Percentiles rank a stretch among this genome's conserved stretches.
Evolutionary conservation across 2,329 filamentous ascomycete species (phyloP).

Genomic region (Sarocladium oryzae): DNA sequence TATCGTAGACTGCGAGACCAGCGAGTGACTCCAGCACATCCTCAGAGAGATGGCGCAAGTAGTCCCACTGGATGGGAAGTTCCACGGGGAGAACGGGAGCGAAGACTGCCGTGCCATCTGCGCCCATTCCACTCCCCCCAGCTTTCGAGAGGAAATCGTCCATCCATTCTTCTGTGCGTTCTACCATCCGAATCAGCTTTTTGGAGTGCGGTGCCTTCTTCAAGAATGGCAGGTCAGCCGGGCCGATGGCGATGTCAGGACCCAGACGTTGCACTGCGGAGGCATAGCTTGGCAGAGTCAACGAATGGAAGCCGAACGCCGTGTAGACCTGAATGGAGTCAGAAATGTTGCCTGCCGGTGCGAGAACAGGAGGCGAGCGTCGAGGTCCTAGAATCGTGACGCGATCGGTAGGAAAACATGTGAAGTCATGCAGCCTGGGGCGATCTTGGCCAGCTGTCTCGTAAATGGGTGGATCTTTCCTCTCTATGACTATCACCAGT

Average conservation of each 20-base stretch:
- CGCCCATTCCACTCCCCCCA: slow-evolving; percentile 19
- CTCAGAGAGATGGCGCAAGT: slow-evolving; percentile 64
- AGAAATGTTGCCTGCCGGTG: slow-evolving; percentile 65
- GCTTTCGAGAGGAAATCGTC: slow-evolving; percentile 50
- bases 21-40: slow-evolving; percentile 54
- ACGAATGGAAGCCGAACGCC: slow-evolving; percentile 72
- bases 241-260: slow-evolving; percentile 73
- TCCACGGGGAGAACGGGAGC: slow-evolving; percentile 69
- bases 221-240: slow-evolving; percentile 61
- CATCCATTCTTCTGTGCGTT: slow-evolving; percentile 79
- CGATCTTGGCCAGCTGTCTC: slow-evolving; percentile 30
- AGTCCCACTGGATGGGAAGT: slow-evolving; percentile 69
- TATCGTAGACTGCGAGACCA: slow-evolving; percentile 73
- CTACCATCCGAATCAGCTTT: slow-evolving; percentile 74
- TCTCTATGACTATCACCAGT: slow-evolving; percentile 45
- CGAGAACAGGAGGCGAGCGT: slow-evolving; percentile 66
- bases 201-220: slow-evolving; percentile 57
- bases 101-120: slow-evolving; percentile 44
- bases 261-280: slow-evolving; percentile 56
- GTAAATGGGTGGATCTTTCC: slow-evolving; percentile 43
- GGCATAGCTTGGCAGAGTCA: slow-evolving; percentile 64
- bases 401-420: slow-evolving; percentile 58
- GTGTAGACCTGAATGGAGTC: slow-evolving; percentile 72
- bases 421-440: slow-evolving; percentile 66
- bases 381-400: slow-evolving; percentile 71